Conservation (phyloP, 768 basidiomycete genomes). For the Russula virescens region DNA sequence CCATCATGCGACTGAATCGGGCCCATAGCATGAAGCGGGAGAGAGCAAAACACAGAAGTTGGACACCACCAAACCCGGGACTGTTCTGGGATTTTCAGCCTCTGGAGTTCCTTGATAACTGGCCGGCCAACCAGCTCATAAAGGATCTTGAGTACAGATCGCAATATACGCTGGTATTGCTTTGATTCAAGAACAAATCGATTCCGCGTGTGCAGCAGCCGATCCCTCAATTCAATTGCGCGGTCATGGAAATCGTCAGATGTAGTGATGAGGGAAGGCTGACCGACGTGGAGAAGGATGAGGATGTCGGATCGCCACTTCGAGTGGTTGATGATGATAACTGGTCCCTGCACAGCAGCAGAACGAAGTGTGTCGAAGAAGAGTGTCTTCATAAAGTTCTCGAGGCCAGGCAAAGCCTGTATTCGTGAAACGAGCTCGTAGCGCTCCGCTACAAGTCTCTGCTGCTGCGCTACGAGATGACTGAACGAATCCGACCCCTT, state of each 20-base stretch:
- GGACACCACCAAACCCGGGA: conserved; percentile 21
- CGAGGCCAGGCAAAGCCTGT: background rate
- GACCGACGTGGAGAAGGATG: background rate
- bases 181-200: too few species aligned
- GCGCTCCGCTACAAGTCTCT: background rate
- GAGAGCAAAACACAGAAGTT: conserved; percentile 2
- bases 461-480: background rate
- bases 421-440: background rate
- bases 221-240: background rate
- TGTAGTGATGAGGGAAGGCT: background rate
- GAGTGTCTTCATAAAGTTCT: background rate
- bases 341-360: too few species aligned
- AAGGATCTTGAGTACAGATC: conserved; percentile 1
- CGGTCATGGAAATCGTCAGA: background rate
- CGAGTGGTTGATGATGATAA: too few species aligned
- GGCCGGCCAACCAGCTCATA: conserved; percentile 1
- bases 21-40: conserved; percentile 19
- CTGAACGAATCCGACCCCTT: background rate
- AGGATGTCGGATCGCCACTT: conserved; percentile 8
- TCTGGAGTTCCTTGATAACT: background rate
- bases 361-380: background rate
- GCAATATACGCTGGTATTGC: too few species aligned
- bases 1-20: background rate
- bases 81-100: background rate
- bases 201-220: background rate